Conservation (phyloP, 1,284 basidiomycete genomes). For the Ustanciosporium gigantosporum region DNA sequence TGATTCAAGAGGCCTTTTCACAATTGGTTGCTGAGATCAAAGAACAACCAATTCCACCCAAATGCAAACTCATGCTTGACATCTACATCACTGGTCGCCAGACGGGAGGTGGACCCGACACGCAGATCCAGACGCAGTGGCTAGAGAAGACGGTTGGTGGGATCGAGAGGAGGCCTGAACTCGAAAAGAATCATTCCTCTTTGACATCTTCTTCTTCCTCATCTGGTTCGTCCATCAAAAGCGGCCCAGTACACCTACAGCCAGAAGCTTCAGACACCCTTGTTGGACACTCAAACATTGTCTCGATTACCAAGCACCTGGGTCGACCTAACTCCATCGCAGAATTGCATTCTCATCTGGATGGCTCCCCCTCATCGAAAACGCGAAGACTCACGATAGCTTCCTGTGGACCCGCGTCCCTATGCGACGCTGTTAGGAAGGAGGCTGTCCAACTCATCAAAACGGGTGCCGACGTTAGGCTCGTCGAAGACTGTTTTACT, state of each 20-base stretch:
- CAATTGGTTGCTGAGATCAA: slow-evolving; percentile 5
- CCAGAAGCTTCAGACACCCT: not conserved
- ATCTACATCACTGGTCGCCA: slow-evolving; percentile 18
- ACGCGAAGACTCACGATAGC: slow-evolving; percentile 1
- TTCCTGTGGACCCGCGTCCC: slow-evolving; percentile 15
- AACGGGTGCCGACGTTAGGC: slow-evolving; percentile 9
- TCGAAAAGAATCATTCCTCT: not conserved
- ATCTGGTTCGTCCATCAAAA: not conserved
- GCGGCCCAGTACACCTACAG: not conserved
- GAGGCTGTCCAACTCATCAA: slow-evolving; percentile 17
- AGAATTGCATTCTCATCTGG: not conserved
- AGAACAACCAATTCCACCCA: not conserved
- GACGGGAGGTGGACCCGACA: not conserved
- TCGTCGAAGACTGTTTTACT: slow-evolving; percentile 27
- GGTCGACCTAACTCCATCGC: not conserved
- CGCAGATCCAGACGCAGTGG: too few relatives aligned
- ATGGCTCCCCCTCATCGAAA: not conserved
- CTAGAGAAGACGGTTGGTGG: too few relatives aligned
- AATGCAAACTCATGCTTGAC: slow-evolving; percentile 9
- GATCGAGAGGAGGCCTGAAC: not conserved
- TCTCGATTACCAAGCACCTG: not conserved
- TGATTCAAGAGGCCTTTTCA: slow-evolving; percentile 6
- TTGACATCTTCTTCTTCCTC: not conserved
- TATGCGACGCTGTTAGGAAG: slow-evolving; percentile 26
- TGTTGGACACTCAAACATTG: not conserved